Evolutionary conservation across 306 rosid species (phyloP), one percentile per base, ranked within the genome.

Genomic region (Quillaja saponaria): DNA sequence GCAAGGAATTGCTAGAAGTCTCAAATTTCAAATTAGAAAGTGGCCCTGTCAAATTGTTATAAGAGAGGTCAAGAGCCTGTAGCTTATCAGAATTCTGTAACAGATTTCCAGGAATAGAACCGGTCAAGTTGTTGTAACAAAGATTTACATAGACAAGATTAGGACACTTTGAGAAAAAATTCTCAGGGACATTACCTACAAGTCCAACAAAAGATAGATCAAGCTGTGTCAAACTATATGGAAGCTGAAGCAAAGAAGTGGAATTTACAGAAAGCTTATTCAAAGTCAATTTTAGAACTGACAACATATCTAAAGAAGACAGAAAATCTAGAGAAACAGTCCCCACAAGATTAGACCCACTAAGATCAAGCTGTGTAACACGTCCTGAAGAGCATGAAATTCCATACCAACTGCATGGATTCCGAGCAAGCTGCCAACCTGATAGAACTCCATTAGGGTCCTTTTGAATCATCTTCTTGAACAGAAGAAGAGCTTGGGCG

Each of bases 321-420:
- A 91, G 14, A 58, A 90, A 82, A 17, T 79, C 86, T 38, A 91
- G 75, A 61, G 85, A 77, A 47, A 86, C 57, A 34, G 64, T 68
- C 18, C 86, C 98, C 6, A n/a, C 69, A 16, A 86, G 77, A 33
- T 12, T 35, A 57, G 45, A 73, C 0, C 82, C 90, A 14, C 71
- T 82, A 4, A 91, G 79, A 77, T 91, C 86, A 46, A 91, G 85
- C 57, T 78, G 75, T 63, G 84, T 73, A 3, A 73, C 98, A 67
- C 98, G 82, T 46, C 79, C 80, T n/a, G 21, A 31, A 6, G 84
- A 78, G 79, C 98, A 91, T 52, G 96, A 35, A 45, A 91, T 73
- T 38, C 98, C 98, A 68, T 72, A 37, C 98, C 98, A 91, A 46
- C 58, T 78, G 85, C 98, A 91, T 50, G 87, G 85, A 35, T 72